Conservation (phyloP, 2,329 filamentous ascomycete genomes). For the Stachybotrys echinatus region DNA sequence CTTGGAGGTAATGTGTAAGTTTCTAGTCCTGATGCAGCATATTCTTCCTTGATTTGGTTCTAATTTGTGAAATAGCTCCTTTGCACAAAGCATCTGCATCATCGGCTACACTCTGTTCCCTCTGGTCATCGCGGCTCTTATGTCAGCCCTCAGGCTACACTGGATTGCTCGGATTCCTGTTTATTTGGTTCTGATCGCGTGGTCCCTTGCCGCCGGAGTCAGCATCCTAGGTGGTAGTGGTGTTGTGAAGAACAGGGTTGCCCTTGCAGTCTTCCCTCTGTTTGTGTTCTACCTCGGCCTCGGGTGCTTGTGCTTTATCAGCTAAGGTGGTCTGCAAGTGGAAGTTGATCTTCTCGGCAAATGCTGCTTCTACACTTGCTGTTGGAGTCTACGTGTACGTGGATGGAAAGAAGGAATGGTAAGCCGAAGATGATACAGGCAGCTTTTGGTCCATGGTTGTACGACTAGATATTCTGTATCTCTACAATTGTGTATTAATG, state of each 20-base stretch:
- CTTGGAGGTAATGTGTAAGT: slow-evolving; percentile 94
- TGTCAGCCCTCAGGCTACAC: slow-evolving; percentile 77
- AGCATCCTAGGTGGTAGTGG: slow-evolving; percentile 95
- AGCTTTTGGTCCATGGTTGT: background rate
- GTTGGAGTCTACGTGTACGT: background rate
- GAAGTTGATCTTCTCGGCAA: background rate
- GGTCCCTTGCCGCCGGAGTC: slow-evolving; percentile 92
- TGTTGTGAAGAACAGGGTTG: slow-evolving; percentile 90
- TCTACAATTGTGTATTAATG: background rate
- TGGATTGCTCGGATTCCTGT: slow-evolving; percentile 83
- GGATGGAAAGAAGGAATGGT: background rate
- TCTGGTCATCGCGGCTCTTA: slow-evolving; percentile 83
- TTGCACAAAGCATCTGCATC: slow-evolving; percentile 95
- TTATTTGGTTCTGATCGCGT: slow-evolving; percentile 80
- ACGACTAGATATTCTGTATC: background rate
- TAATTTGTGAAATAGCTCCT: slow-evolving; percentile 58
- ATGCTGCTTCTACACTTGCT: background rate
- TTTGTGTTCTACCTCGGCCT: slow-evolving; percentile 93
- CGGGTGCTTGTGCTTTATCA: slow-evolving; percentile 95
- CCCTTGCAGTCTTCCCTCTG: slow-evolving; percentile 88
- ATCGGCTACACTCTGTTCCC: slow-evolving; percentile 98
- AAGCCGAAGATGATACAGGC: background rate
- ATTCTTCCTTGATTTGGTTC: background rate
- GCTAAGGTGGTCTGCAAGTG: slow-evolving; percentile 41
- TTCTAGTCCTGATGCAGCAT: background rate